Percentiles rank a stretch among this genome's conserved stretches.
Conservation (phyloP, 176 grass and related monocot genomes). For the Bromus sterilis region DNA sequence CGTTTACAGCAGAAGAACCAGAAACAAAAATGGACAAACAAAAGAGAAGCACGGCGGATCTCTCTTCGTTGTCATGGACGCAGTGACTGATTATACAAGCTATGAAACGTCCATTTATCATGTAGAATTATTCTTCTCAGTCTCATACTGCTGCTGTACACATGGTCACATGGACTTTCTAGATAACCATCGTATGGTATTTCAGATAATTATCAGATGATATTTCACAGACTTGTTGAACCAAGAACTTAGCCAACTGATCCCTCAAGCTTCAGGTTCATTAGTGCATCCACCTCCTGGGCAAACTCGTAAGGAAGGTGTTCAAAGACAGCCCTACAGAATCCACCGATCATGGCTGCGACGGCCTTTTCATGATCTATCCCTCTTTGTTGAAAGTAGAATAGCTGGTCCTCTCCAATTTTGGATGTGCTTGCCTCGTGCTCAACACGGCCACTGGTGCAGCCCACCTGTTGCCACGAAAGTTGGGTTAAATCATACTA, state of each 20-base stretch:
- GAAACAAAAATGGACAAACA: slow-evolving; percentile 26
- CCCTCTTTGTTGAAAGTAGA: slow-evolving; percentile 98
- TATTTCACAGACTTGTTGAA: background rate
- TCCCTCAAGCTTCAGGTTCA: slow-evolving; percentile 96
- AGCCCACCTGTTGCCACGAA: slow-evolving; percentile 57
- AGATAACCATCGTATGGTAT: slow-evolving; percentile 7
- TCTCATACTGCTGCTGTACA: slow-evolving; percentile 41
- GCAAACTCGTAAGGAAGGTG: slow-evolving; percentile 89
- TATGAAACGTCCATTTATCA: background rate
- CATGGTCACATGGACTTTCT: slow-evolving; percentile 18
- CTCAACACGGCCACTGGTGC: slow-evolving; percentile 64
- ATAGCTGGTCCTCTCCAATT: slow-evolving; percentile 96
- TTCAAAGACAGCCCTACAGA: slow-evolving; percentile 85
- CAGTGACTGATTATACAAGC: background rate
- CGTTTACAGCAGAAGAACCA: slow-evolving; percentile 34
- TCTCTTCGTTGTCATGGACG: background rate
- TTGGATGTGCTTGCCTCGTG: slow-evolving; percentile 99
- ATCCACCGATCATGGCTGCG: slow-evolving; percentile 92
- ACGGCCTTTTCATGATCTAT: slow-evolving; percentile 96
- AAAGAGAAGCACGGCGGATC: background rate
- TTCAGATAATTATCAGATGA: background rate
- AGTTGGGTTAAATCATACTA: background rate
- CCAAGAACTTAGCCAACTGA: slow-evolving; percentile 71
- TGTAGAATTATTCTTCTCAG: slow-evolving; percentile 30
- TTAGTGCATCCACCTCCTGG: slow-evolving; percentile 79